These are phyloP conservation scores for Puccinia novopanici DNA, from an alignment of 1,284 basidiomycete genomes.

Conservation along the genomic window DNA sequence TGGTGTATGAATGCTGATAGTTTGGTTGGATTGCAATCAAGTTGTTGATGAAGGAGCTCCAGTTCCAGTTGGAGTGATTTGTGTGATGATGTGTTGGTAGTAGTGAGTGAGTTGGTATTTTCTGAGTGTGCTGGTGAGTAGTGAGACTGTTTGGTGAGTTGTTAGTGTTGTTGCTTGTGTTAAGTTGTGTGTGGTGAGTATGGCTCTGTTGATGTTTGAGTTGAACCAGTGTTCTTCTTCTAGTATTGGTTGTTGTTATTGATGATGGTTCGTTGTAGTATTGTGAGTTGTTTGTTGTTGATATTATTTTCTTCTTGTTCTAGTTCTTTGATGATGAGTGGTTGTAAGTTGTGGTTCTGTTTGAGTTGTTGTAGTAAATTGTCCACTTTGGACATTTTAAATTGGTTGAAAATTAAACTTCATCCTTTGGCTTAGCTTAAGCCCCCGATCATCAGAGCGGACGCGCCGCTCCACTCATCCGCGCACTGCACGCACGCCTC, in stretches of 20 bases:
- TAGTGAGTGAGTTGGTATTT: slow-evolving; percentile 10
- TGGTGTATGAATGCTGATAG: background rate
- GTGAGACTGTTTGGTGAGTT: background rate
- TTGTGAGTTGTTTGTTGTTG: background rate
- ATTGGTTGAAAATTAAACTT: too few relatives aligned
- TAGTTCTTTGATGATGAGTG: too few relatives aligned
- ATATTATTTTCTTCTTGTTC: too few relatives aligned
- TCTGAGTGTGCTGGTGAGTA: background rate
- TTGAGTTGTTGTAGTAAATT: too few relatives aligned
- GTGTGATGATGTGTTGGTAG: slow-evolving; percentile 12
- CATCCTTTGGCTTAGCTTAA: too few relatives aligned
- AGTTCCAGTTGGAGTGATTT: background rate
- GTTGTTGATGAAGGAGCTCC: slow-evolving; percentile 3
- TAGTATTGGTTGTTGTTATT: background rate
- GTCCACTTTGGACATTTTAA: too few relatives aligned
- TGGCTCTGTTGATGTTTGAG: background rate
- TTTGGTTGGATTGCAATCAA: slow-evolving; percentile 6
- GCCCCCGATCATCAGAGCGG: too few relatives aligned
- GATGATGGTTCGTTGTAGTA: background rate
- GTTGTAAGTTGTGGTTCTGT: too few relatives aligned
- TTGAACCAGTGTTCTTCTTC: background rate
- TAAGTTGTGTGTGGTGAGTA: background rate
- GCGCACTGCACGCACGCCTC: too few relatives aligned
- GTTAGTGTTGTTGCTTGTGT: background rate
- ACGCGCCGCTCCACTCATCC: too few relatives aligned